Evolutionary conservation across 768 basidiomycete genomes (phyloP), one percentile per base, ranked within the genome.

Genomic region (Lepiota venenata): DNA sequence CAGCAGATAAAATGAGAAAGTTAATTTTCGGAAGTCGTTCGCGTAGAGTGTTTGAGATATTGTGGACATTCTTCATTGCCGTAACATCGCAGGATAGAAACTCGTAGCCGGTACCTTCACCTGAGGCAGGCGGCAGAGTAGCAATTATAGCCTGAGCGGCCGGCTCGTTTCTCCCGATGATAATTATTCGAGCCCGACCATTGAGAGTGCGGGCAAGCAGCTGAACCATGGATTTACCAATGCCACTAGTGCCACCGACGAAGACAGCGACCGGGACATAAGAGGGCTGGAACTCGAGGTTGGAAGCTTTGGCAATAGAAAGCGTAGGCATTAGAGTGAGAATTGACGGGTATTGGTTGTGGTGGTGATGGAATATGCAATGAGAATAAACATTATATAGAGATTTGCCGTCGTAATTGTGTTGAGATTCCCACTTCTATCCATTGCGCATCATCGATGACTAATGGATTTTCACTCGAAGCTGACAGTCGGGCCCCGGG

Each of bases 121-220:
- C 27, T 1, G 7, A 20, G 7, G 41, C 51, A 1, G 38, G n/a
- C 35, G 47, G 40, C 38, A 50, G 51, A 22, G 79, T 81, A 5
- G 81, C 76, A n/a, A 56, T 64, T 42, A 25, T 25, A 70, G 69
- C 65, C n/a, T n/a, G n/a, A n/a, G n/a, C n/a, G n/a, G n/a, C n/a
- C n/a, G n/a, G n/a, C n/a, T n/a, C n/a, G n/a, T 81, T 82, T 11
- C 81, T 72, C 0, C 81, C 82, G 22, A 79, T 70, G 59, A 84
- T 69, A 58, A 83, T 63, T 63, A 84, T 80, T 57, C 77, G 72
- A 20, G 74, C 72, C 51, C 76, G 74, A n/a, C 82, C 80, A 18
- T 78, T 72, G 0, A 77, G 75, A 58, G 75, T 65, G 8, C 67
- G 63, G 6, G 76, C 79, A 47, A 82, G 75, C 5, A 71, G 66